Evolutionary conservation across 2,329 filamentous ascomycete genomes (phyloP).

Genomic region (Botrytis aclada): DNA sequence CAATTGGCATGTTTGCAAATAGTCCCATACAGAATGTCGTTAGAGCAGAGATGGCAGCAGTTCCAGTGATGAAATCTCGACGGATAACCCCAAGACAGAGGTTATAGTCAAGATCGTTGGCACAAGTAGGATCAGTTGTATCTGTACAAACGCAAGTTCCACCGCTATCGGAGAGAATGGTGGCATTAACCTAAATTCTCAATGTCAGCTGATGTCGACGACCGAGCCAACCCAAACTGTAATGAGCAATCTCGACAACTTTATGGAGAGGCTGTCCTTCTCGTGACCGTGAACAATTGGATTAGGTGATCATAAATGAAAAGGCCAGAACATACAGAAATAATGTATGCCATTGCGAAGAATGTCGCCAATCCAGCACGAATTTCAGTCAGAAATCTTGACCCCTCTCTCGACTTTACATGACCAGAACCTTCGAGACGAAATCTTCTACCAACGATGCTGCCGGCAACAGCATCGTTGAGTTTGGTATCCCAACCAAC

Average conservation of each 20-base stretch:
- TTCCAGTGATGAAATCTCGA: constrained; percentile 79
- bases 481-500: constrained; percentile 23
- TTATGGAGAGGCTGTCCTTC: not conserved
- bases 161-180: constrained; percentile 49
- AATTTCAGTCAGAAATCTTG: constrained; percentile 78
- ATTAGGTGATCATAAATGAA: constrained; percentile 57
- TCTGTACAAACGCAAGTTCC: constrained; percentile 66
- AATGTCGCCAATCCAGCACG: constrained; percentile 76
- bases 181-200: constrained; percentile 39
- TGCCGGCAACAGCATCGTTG: constrained; percentile 53
- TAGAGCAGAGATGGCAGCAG: constrained; percentile 76
- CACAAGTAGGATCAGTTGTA: constrained; percentile 32
- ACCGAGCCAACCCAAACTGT: constrained; percentile 52
- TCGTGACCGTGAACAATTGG: constrained; percentile 40
- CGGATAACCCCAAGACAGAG: constrained; percentile 46
- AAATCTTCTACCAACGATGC: constrained; percentile 69
- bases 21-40: constrained; percentile 81
- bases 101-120: constrained; percentile 35
- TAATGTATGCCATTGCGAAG: constrained; percentile 70
- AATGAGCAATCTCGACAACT: too few species aligned
- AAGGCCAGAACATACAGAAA: constrained; percentile 58
- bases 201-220: constrained; percentile 51
- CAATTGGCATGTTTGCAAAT: constrained; percentile 72
- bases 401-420: constrained; percentile 53
- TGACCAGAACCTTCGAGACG: constrained; percentile 78